Evolutionary conservation across 495 filamentous ascomycete genomes (phyloP).

Genomic region (Annulohypoxylon nitens): DNA sequence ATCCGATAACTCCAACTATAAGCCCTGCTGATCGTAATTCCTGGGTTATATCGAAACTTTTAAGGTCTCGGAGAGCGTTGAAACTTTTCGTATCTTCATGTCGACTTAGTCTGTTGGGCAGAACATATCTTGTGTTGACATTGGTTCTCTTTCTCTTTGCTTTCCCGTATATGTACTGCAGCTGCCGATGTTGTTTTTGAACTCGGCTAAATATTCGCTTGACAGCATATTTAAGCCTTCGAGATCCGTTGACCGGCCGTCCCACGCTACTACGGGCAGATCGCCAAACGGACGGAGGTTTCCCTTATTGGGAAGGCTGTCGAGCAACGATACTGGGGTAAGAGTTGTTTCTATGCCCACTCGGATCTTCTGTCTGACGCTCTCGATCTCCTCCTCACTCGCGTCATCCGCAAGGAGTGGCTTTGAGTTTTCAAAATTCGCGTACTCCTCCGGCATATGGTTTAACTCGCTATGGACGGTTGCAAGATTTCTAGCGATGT

Average conservation of each 20-base stretch:
- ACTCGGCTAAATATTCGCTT: slow-evolving; percentile 57
- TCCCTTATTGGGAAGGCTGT: slow-evolving; percentile 55
- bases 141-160: slow-evolving; percentile 32
- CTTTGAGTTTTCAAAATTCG: slow-evolving; percentile 29
- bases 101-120: slow-evolving; percentile 35
- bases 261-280: slow-evolving; percentile 59
- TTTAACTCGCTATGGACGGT: slow-evolving; percentile 81
- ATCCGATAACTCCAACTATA: slow-evolving; percentile 20
- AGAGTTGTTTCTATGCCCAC: slow-evolving; percentile 48
- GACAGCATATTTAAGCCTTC: slow-evolving; percentile 54
- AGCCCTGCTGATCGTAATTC: background rate
- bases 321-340: slow-evolving; percentile 50
- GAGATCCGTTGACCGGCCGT: slow-evolving; percentile 51
- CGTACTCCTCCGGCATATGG: slow-evolving; percentile 76
- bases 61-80: background rate
- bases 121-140: slow-evolving; percentile 52
- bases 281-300: slow-evolving; percentile 53
- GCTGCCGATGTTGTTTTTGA: slow-evolving; percentile 56
- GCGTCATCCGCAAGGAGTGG: slow-evolving; percentile 33
- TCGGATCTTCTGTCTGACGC: slow-evolving; percentile 38
- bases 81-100: background rate
- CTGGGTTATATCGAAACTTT: slow-evolving; percentile 22
- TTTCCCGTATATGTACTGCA: slow-evolving; percentile 52
- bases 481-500: slow-evolving; percentile 64
- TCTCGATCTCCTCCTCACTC: slow-evolving; percentile 47